These are phyloP conservation scores for Phaeosphaeriaceae sp. DNA, from an alignment of 2,329 filamentous ascomycete species.

Conservation along the genomic window DNA sequence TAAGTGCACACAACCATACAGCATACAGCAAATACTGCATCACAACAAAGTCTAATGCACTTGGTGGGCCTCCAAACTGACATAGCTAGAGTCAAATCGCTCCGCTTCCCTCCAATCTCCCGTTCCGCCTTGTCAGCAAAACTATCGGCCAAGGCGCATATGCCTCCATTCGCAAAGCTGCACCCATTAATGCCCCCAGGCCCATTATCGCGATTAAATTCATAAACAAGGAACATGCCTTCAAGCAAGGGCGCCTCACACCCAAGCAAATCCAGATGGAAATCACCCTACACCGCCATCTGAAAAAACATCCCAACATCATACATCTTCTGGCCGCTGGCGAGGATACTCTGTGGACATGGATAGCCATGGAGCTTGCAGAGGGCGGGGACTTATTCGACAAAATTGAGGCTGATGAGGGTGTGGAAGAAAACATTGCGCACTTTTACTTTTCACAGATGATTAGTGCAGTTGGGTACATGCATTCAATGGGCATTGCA, in stretches of 20 bases:
- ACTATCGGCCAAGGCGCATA: slow-evolving; percentile 97
- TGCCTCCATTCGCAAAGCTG: slow-evolving; percentile 97
- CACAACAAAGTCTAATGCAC: neutral
- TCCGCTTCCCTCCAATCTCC: slow-evolving; percentile 81
- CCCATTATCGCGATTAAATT: slow-evolving; percentile 97
- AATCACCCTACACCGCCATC: slow-evolving; percentile 84
- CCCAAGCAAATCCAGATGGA: slow-evolving; percentile 91
- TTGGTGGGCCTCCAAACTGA: neutral
- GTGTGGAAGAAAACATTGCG: slow-evolving; percentile 91
- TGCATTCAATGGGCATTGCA: slow-evolving; percentile 94
- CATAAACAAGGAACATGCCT: slow-evolving; percentile 96
- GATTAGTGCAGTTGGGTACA: slow-evolving; percentile 87
- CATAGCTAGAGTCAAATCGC: slow-evolving; percentile 74
- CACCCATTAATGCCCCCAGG: slow-evolving; percentile 69
- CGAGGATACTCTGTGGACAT: slow-evolving; percentile 86
- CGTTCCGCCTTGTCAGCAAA: slow-evolving; percentile 93
- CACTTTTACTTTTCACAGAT: slow-evolving; percentile 96
- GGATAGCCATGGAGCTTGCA: slow-evolving; percentile 98
- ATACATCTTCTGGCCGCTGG: slow-evolving; percentile 91
- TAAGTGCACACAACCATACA: slow-evolving; percentile 20
- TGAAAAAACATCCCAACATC: slow-evolving; percentile 89
- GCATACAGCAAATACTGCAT: slow-evolving; percentile 21
- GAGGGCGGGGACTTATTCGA: slow-evolving; percentile 97
- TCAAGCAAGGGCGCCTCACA: slow-evolving; percentile 85
- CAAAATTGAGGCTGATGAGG: slow-evolving; percentile 98